These are phyloP conservation scores for Triangularia verruculosa DNA, from an alignment of 2,329 filamentous ascomycete species.

Conservation along the genomic window DNA sequence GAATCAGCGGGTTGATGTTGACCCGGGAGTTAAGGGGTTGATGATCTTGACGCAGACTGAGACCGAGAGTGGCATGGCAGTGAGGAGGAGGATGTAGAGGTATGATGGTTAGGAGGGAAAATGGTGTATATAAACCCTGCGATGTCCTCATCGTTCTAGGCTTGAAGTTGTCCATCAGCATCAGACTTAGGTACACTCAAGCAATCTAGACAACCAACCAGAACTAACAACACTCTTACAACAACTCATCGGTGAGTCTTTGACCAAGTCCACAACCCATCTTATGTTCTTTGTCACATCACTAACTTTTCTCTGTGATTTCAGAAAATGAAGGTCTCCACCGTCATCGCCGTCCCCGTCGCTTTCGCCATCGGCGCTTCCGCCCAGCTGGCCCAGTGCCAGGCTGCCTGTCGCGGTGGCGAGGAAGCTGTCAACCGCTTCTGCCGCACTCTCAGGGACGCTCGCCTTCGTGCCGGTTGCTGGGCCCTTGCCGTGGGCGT, in stretches of 20 bases:
- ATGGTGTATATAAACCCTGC: neutral
- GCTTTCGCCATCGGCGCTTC: neutral
- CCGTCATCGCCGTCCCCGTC: neutral
- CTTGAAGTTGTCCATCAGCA: neutral
- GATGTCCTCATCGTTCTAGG: neutral
- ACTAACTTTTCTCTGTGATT: neutral
- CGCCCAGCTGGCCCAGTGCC: neutral
- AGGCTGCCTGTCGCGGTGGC: neutral
- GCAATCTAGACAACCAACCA: neutral
- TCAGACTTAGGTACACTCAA: neutral
- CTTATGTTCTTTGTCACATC: neutral
- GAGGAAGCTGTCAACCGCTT: neutral
- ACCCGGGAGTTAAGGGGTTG: neutral
- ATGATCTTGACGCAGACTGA: neutral
- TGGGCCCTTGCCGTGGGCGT: constrained; percentile 2
- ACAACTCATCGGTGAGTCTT: neutral
- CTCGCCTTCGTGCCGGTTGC: neutral
- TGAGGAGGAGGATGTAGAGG: neutral
- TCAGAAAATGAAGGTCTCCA: constrained; percentile 4
- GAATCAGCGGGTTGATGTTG: neutral
- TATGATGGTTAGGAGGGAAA: too few species aligned
- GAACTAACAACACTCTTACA: neutral
- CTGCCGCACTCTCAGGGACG: neutral
- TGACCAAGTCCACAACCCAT: too few species aligned
- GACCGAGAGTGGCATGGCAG: neutral